phyloP scores from a whole-genome alignment of 345 rosid genomes.

The Pugionium cornutum region DNA sequence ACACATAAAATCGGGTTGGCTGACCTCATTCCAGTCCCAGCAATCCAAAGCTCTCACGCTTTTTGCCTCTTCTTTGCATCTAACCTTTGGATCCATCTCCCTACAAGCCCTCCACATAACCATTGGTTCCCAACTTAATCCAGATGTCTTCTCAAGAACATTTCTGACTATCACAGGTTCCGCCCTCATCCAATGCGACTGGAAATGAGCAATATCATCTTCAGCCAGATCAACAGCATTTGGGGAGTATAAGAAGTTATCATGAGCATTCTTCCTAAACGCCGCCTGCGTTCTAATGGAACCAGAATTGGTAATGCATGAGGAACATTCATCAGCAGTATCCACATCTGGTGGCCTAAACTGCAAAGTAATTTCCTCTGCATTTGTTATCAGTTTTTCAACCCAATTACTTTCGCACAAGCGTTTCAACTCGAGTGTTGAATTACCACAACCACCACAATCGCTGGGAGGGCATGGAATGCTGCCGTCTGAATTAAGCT shows the following conservation, averaged over 20 bases:
- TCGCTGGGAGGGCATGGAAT: slow-evolving; percentile 66
- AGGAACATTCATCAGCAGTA: slow-evolving; percentile 47
- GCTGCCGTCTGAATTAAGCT: slow-evolving; percentile 49
- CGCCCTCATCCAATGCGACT: slow-evolving; percentile 67
- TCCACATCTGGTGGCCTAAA: slow-evolving; percentile 41
- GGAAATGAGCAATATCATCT: slow-evolving; percentile 66
- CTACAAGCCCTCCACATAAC: slow-evolving; percentile 88
- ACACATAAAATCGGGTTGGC: slow-evolving; percentile 10
- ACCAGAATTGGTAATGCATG: slow-evolving; percentile 42
- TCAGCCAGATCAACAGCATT: slow-evolving; percentile 47
- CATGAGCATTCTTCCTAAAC: slow-evolving; percentile 49
- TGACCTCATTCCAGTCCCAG: slow-evolving; percentile 52
- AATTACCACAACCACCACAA: slow-evolving; percentile 64
- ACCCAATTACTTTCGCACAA: slow-evolving; percentile 49
- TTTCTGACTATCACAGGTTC: slow-evolving; percentile 69
- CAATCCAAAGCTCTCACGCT: slow-evolving; percentile 59
- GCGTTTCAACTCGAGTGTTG: slow-evolving; percentile 52
- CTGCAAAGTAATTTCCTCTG: slow-evolving; percentile 49
- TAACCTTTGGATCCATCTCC: slow-evolving; percentile 43
- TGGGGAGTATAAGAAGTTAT: slow-evolving; percentile 70
- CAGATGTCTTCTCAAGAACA: slow-evolving; percentile 58
- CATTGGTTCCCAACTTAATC: slow-evolving; percentile 89
- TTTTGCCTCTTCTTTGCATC: slow-evolving; percentile 31
- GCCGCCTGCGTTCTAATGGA: slow-evolving; percentile 51
- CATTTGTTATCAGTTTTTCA: slow-evolving; percentile 45